Evolutionary conservation across 2,329 filamentous ascomycete species (phyloP).

Genomic region (Colletotrichum musicola): DNA sequence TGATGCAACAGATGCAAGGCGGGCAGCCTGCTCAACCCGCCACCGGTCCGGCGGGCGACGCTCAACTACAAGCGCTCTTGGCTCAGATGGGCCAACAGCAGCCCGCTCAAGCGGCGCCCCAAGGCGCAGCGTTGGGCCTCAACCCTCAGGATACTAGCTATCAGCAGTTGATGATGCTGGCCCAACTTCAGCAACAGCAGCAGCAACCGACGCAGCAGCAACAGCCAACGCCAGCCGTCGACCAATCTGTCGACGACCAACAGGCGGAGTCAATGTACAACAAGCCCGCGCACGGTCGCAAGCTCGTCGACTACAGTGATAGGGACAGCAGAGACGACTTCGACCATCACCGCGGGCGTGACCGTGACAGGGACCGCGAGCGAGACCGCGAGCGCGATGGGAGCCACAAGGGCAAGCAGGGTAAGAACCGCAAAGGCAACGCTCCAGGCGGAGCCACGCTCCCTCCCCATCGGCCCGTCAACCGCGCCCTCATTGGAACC

Average conservation of each 20-base stretch:
- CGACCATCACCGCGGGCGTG: conserved; percentile 41
- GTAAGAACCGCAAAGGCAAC: conserved; percentile 54
- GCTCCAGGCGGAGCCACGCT: conserved; percentile 46
- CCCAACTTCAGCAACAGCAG: conserved; percentile 51
- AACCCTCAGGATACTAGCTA: conserved; percentile 56
- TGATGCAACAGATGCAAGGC: conserved; percentile 56
- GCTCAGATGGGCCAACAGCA: conserved; percentile 55
- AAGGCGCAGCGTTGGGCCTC: conserved; percentile 44
- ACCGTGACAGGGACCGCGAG: conserved; percentile 46
- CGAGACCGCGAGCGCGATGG: conserved; percentile 48
- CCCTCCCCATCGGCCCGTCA: conserved; percentile 58
- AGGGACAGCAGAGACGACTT: conserved; percentile 33
- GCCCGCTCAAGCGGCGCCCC: conserved; percentile 29
- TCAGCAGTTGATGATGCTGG: conserved; percentile 54
- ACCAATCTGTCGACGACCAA: conserved; percentile 32
- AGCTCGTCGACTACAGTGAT: conserved; percentile 36
- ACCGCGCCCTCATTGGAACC: conserved; percentile 72
- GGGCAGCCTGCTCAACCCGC: conserved; percentile 41
- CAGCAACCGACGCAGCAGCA: conserved; percentile 40
- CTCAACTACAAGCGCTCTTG: conserved; percentile 58
- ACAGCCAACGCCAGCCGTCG: conserved; percentile 28
- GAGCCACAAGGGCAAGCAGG: conserved; percentile 49
- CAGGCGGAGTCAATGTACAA: conserved; percentile 37
- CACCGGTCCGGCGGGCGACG: conserved; percentile 45
- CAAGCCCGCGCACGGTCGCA: conserved; percentile 39